Evolutionary conservation across 345 rosid genomes (phyloP).

Genomic region (Melaleuca quinquenervia): DNA sequence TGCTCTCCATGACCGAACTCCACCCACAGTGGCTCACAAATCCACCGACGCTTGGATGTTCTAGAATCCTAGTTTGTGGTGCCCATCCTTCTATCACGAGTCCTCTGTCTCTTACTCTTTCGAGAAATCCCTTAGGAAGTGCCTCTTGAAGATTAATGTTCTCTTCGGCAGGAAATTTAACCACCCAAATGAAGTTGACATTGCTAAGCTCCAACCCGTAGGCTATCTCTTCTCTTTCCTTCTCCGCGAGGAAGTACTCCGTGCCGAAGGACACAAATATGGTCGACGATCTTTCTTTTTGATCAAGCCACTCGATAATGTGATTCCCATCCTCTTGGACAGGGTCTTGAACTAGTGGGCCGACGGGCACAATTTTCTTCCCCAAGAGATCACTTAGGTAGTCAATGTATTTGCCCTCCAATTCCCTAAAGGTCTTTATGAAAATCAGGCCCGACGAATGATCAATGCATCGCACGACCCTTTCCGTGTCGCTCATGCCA

Average conservation of each 20-base stretch:
- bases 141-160: neutral
- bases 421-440: constrained; percentile 15
- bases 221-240: constrained; percentile 24
- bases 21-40: constrained; percentile 26
- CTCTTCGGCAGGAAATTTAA: constrained; percentile 15
- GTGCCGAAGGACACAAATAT: constrained; percentile 27
- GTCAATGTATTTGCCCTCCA: constrained; percentile 25
- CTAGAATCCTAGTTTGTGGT: constrained; percentile 14
- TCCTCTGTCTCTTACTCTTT: constrained; percentile 17
- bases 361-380: constrained; percentile 19
- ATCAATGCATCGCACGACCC: neutral
- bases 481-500: neutral
- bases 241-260: constrained; percentile 16
- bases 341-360: constrained; percentile 18
- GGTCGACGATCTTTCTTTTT: constrained; percentile 6
- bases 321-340: neutral
- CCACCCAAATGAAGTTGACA: constrained; percentile 23
- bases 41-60: constrained; percentile 11
- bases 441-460: constrained; percentile 7
- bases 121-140: constrained; percentile 12
- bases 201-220: constrained; percentile 17
- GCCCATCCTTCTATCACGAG: constrained; percentile 21
- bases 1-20: constrained; percentile 19
- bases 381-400: constrained; percentile 1
- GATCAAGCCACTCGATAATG: constrained; percentile 18